phyloP scores from a whole-genome alignment of 208 protist genomes.

The Leishmania arabica region DNA sequence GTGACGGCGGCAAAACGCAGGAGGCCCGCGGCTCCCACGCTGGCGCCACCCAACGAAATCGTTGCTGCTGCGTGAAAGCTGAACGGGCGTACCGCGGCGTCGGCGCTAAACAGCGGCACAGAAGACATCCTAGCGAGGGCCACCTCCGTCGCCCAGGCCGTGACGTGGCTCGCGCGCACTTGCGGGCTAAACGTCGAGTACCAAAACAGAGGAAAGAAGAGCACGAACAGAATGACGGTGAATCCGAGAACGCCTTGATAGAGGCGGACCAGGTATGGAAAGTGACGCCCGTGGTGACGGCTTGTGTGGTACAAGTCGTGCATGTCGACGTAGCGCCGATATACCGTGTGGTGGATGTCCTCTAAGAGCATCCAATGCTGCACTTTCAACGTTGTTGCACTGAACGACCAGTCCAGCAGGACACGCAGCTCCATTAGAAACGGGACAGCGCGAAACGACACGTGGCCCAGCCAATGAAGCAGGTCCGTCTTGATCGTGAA shows the following conservation, averaged over 20 bases:
- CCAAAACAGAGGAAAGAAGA: conserved; percentile 75
- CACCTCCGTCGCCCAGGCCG: conserved; percentile 30
- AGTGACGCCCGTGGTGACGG: conserved; percentile 36
- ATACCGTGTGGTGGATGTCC: conserved; percentile 69
- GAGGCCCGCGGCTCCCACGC: not conserved
- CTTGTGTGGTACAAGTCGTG: conserved; percentile 55
- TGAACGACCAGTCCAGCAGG: conserved; percentile 80
- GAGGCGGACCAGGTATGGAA: conserved; percentile 48
- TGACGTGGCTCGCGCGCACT: conserved; percentile 42
- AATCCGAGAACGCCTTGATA: conserved; percentile 67
- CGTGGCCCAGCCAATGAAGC: conserved; percentile 55
- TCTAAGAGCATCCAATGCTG: conserved; percentile 85
- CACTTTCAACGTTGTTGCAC: conserved; percentile 62
- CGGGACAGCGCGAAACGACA: conserved; percentile 55
- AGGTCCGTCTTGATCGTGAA: conserved; percentile 55
- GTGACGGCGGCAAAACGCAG: conserved; percentile 18
- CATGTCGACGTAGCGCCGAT: conserved; percentile 70
- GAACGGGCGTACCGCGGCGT: conserved; percentile 5
- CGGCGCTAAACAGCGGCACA: conserved; percentile 20
- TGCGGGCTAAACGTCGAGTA: conserved; percentile 82
- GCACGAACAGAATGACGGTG: conserved; percentile 41
- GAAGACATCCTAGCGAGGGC: conserved; percentile 12
- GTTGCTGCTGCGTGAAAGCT: conserved; percentile 24
- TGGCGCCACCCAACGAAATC: not conserved
- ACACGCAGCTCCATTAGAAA: conserved; percentile 80